Conservation (phyloP, 2,329 filamentous ascomycete genomes). For the Fusarium lyarnte region DNA sequence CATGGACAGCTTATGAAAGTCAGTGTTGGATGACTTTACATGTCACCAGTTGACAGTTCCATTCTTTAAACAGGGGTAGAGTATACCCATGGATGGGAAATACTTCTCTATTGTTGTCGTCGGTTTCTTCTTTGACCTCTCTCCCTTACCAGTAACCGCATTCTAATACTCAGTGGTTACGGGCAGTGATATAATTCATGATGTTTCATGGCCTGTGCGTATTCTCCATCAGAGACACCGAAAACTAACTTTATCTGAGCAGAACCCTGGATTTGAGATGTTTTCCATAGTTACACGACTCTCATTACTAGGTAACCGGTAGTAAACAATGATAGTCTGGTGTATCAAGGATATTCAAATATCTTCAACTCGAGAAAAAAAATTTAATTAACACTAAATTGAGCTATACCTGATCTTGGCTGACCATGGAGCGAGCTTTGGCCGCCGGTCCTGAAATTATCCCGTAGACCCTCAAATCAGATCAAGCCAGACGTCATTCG, state of each 20-base stretch:
- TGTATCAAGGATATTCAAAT: neutral
- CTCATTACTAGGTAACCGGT: neutral
- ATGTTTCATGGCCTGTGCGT: neutral
- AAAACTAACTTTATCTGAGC: neutral
- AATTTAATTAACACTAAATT: neutral
- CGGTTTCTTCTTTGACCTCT: neutral
- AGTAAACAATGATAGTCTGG: neutral
- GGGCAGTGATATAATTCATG: neutral
- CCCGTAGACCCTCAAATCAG: conserved; percentile 27
- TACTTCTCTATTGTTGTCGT: neutral
- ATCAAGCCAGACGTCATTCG: conserved; percentile 44
- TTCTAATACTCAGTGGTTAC: neutral
- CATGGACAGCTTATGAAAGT: neutral
- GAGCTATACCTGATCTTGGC: neutral
- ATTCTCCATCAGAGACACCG: neutral
- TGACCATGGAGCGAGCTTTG: conserved; percentile 5
- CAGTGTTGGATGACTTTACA: neutral
- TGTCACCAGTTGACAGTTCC: neutral
- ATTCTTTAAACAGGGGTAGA: neutral
- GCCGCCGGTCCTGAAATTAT: conserved; percentile 29
- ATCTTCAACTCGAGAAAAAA: too few relatives aligned
- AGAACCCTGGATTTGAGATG: neutral
- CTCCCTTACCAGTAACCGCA: too few relatives aligned
- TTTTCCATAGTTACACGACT: neutral
- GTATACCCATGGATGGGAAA: neutral